A percentile compares a stretch with the other conserved stretches of the same genome.
Conservation (phyloP, 2,329 filamentous ascomycete genomes). For the Phyllosticta citrichinensis region DNA sequence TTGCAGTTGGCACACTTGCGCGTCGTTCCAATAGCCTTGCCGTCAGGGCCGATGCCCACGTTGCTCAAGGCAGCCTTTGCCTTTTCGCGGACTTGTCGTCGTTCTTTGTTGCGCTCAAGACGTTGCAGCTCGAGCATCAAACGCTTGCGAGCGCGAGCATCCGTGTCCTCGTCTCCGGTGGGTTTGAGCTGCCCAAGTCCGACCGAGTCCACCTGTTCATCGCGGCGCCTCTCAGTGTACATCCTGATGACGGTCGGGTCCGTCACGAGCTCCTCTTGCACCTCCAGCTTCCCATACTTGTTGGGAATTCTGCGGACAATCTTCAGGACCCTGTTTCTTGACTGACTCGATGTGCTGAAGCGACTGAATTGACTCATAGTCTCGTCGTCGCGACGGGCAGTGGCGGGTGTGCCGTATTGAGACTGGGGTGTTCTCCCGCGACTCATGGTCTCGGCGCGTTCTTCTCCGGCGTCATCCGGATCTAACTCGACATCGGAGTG, state of each 20-base stretch:
- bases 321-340: constrained; percentile 53
- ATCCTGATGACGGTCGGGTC: constrained; percentile 82
- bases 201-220: constrained; percentile 60
- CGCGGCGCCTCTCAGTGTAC: constrained; percentile 70
- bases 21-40: constrained; percentile 46
- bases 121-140: constrained; percentile 68
- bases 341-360: constrained; percentile 48
- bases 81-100: constrained; percentile 80
- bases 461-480: constrained; percentile 44
- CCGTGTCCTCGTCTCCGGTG: constrained; percentile 57
- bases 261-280: constrained; percentile 52
- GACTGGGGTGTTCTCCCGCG: constrained; percentile 55
- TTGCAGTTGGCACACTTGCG: constrained; percentile 98
- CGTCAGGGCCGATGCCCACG: constrained; percentile 31
- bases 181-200: constrained; percentile 52
- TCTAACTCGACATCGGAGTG: constrained; percentile 67
- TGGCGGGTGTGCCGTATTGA: constrained; percentile 51
- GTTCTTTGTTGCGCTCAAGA: constrained; percentile 83
- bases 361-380: constrained; percentile 46
- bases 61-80: constrained; percentile 54
- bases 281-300: constrained; percentile 53
- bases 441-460: constrained; percentile 29
- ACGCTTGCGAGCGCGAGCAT: constrained; percentile 49
- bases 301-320: constrained; percentile 63
- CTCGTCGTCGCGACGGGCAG: constrained; percentile 55